phyloP scores from a whole-genome alignment of 208 protist genomes.

The Polymyxa betae region DNA sequence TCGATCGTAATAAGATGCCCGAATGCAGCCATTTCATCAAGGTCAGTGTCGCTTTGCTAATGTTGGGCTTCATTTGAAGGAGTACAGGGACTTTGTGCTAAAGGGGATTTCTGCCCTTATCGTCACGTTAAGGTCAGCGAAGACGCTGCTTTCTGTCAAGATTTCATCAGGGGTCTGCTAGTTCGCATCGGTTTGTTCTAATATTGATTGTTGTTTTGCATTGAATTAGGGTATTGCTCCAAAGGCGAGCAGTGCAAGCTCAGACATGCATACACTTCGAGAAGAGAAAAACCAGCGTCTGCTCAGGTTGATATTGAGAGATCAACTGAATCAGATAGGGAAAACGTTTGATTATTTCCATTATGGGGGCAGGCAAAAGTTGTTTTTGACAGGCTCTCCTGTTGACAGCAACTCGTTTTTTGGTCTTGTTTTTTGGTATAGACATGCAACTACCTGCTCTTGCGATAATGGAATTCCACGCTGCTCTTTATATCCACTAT shows the following conservation, averaged over 20 bases:
- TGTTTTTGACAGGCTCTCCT: no score
- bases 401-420: neutral
- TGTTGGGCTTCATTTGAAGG: neutral
- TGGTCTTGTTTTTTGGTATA: neutral
- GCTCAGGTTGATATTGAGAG: no score
- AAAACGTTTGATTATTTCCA: no score
- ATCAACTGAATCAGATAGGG: no score
- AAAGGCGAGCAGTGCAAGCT: slow-evolving; percentile 35
- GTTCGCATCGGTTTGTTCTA: neutral
- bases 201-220: neutral
- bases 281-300: neutral
- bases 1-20: slow-evolving; percentile 38
- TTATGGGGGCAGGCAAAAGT: no score
- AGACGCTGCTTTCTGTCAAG: slow-evolving; percentile 19
- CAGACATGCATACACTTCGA: neutral
- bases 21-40: slow-evolving; percentile 33
- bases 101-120: slow-evolving; percentile 27
- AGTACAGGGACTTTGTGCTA: neutral
- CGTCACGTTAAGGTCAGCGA: slow-evolving; percentile 32
- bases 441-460: no score
- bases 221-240: slow-evolving; percentile 15
- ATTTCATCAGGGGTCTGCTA: neutral
- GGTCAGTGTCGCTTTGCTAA: neutral
- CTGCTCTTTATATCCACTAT: no score
- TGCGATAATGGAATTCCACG: no score